Evolutionary conservation across 2,329 filamentous ascomycete species (phyloP).

Genomic region (Periconia sp.): DNA sequence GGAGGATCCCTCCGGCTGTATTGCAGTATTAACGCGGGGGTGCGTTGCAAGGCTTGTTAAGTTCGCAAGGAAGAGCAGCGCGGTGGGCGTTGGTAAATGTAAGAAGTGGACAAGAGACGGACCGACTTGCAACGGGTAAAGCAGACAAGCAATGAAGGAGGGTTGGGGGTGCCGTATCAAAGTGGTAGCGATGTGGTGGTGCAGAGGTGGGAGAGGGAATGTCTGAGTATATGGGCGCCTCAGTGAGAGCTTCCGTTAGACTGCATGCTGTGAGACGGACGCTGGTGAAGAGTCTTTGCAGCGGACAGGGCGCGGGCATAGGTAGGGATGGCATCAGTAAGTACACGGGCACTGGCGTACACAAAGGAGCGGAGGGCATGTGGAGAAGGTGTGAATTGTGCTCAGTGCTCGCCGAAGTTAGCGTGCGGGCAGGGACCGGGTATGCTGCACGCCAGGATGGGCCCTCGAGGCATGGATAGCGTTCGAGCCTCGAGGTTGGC

Average conservation of each 20-base stretch:
- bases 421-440: constrained; percentile 33
- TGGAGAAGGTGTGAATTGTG: constrained; percentile 44
- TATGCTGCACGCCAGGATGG: constrained; percentile 25
- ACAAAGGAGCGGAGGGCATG: constrained; percentile 40
- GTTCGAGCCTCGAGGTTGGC: constrained; percentile 24
- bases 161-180: constrained; percentile 15
- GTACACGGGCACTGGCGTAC: constrained; percentile 31
- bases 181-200: constrained; percentile 18
- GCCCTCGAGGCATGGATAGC: constrained; percentile 22
- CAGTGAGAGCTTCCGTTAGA: constrained; percentile 26
- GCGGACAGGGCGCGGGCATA: constrained; percentile 30
- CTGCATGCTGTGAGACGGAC: constrained; percentile 31
- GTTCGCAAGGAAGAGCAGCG: constrained; percentile 9
- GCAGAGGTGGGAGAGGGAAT: constrained; percentile 14
- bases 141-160: constrained; percentile 13
- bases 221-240: constrained; percentile 23
- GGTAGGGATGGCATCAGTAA: constrained; percentile 44
- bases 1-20: constrained; percentile 25
- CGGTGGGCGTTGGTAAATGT: constrained; percentile 12
- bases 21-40: constrained; percentile 35
- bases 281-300: constrained; percentile 31
- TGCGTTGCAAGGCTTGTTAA: constrained; percentile 20
- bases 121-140: constrained; percentile 1
- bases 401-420: constrained; percentile 33
- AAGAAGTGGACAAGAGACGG: constrained; percentile 2